Evolutionary conservation across 345 rosid species (phyloP), one percentile per base, ranked within the genome.

Genomic region (Pugionium dolabratum): DNA sequence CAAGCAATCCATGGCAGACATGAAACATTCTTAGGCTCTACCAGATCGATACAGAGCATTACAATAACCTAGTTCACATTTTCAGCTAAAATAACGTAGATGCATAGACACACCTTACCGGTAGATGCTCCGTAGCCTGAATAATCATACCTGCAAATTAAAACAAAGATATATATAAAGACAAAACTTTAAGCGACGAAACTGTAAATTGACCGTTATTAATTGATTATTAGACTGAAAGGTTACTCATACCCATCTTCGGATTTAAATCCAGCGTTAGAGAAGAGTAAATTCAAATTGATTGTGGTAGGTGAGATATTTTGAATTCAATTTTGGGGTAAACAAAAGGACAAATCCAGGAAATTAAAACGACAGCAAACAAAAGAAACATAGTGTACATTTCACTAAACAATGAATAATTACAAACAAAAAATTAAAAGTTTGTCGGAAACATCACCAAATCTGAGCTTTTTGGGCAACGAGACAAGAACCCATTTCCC

Each of bases 41-140:
- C 2, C 48, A 62, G 56, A 31, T 47, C 31, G 45, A 33, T 55
- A 41, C 35, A 54, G 43, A 62, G 25, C 49, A 62, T 37, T 57
- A 52, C 33, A 71, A 71, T 8, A 62, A 46, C 64, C 40, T 18
- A 18, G 18, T 18, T 18, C 18, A 18, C 18, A 18, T 18, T 18
- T 18, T 18, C 18, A 18, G 18, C 18, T 18, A 18, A 18, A 18
- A 18, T 18, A 18, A 18, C 18, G 44, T 44, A 31, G 72, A 65
- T 8, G 76, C 32, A 54, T 75, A 37, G 47, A 63, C 89, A 64
- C 79, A 95, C 99, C 90, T 87, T 91, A 62, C 97, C 99, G 4
- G 93, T 78, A 30, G 99, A 95, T 11, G 94, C 94, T 61, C 99
- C 97, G 77, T 95, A 95, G 28, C 99, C 99, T 44, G 99, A 91